Base-by-base conservation (phyloP, 2,329 filamentous ascomycete species). In the Arthroderma uncinatum region DNA sequence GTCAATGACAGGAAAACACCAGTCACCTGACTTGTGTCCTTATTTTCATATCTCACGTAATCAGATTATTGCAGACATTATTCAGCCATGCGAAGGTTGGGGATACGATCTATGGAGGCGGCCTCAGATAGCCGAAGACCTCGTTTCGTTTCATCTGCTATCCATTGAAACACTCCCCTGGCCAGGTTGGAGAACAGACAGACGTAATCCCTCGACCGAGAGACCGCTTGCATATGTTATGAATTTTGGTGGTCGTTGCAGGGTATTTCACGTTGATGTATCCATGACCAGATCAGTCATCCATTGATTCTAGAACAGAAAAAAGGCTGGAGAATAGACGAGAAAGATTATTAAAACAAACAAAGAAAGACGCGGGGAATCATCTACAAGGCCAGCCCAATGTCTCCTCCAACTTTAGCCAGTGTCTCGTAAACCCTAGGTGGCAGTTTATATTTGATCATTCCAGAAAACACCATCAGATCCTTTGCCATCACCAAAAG, bases 381-480 rank as follows among this genome's bases (percentile, higher is more conserved):
- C 47, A 23, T 42, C 37, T 44, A 55, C 25, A 55, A 28, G 25
- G 57, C 73, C 19, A 70, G 71, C 28, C 74, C 74, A 60, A 75
- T 75, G 66, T 90, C 86, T 47, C 85, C 84, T 53, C 86, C 88
- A 40, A 88, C 89, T 67, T 85, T 82, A 53, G 90, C 91, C 67
- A 97, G 76, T 61, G 86, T 87, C 76, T 96, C 92, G 73, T 94
- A 92, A 57, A 97, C 79, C 66, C 87, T 82, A 37, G 88, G 86
- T 54, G 89, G 89, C 74, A 97, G 81, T 67, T 93, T 84, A 74
- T 95, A 97, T 67, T 88, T 84, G 68, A 97, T 83, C 79, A 95
- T 83, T 57, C 90, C 92, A 14, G 90, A 92, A 76, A 95, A 97
- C 12, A 93, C 87, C 76, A 93, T 95, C 65, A 96, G 73, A 72